phyloP scores from a whole-genome alignment of 2,329 filamentous ascomycete species.

The Pseudovirgaria hyperparasitica region DNA sequence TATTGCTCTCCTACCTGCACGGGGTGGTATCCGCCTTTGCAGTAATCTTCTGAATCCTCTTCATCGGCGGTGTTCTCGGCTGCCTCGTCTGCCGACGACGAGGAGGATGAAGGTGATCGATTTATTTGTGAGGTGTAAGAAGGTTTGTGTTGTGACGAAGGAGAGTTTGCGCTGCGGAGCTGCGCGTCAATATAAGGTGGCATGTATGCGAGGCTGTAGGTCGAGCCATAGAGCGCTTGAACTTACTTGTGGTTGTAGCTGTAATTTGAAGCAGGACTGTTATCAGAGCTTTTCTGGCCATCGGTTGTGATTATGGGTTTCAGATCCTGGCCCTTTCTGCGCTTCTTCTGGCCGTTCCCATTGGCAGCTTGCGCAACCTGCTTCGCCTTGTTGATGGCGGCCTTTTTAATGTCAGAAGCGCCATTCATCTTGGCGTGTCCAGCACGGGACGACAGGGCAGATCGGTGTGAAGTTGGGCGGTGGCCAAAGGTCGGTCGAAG shows the following conservation, averaged over 20 bases:
- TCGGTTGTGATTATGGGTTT: conserved; percentile 69
- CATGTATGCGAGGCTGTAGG: conserved; percentile 8
- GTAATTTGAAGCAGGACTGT: conserved; percentile 26
- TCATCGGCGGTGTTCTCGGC: conserved; percentile 92
- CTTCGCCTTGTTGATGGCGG: conserved; percentile 53
- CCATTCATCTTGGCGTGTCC: conserved; percentile 45
- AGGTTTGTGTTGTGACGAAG: conserved; percentile 31
- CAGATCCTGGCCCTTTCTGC: conserved; percentile 56
- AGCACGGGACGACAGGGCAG: conserved; percentile 8
- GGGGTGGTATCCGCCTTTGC: conserved; percentile 96
- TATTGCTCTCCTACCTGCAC: conserved; percentile 91
- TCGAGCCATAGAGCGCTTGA: conserved; percentile 2
- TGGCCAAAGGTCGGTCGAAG: no score
- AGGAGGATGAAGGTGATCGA: conserved; percentile 65
- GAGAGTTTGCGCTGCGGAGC: conserved; percentile 24
- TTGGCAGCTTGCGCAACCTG: conserved; percentile 47
- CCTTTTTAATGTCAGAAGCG: conserved; percentile 50
- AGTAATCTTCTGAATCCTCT: conserved; percentile 98
- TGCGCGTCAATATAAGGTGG: conserved; percentile 6
- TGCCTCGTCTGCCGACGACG: conserved; percentile 63
- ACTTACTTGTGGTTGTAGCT: conserved; percentile 30
- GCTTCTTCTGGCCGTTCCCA: conserved; percentile 53
- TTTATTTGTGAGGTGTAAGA: conserved; percentile 43
- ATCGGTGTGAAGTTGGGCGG: conserved; percentile 1
- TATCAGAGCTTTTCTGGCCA: conserved; percentile 32